These are phyloP conservation scores for Olyra latifolia DNA, from an alignment of 176 grass and related monocot species.

Conservation along the genomic window DNA sequence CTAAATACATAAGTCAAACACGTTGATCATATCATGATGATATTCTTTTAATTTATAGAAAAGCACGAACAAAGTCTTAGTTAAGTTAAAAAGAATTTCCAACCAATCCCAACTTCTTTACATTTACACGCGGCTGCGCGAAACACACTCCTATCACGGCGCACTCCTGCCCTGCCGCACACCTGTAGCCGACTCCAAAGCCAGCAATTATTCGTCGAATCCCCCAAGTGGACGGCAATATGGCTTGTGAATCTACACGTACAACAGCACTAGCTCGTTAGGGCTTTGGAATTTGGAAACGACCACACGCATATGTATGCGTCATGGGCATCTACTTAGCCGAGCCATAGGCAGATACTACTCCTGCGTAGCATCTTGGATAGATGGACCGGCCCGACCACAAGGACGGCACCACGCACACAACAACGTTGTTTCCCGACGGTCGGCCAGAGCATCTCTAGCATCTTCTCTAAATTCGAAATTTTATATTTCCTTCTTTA, in stretches of 20 bases:
- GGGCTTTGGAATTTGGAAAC: not conserved
- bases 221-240: conserved; percentile 20
- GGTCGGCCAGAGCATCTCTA: too few relatives aligned
- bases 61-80: too few relatives aligned
- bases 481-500: too few relatives aligned
- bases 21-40: too few relatives aligned
- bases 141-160: not conserved
- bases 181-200: conserved; percentile 7
- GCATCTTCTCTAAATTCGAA: too few relatives aligned
- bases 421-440: too few relatives aligned
- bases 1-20: too few relatives aligned
- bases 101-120: not conserved
- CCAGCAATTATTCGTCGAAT: conserved; percentile 13
- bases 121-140: not conserved
- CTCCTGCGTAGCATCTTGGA: not conserved
- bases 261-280: not conserved
- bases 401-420: too few relatives aligned
- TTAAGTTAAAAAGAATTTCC: not conserved
- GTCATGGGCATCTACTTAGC: not conserved
- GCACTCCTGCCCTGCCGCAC: conserved; percentile 13
- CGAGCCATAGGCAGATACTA: not conserved
- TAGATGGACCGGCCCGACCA: not conserved
- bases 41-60: too few relatives aligned
- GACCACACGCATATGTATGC: not conserved
- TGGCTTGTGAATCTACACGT: conserved; percentile 22